Evolutionary conservation across 2,329 filamentous ascomycete genomes (phyloP).

Genomic region (Epichloe uncinata): DNA sequence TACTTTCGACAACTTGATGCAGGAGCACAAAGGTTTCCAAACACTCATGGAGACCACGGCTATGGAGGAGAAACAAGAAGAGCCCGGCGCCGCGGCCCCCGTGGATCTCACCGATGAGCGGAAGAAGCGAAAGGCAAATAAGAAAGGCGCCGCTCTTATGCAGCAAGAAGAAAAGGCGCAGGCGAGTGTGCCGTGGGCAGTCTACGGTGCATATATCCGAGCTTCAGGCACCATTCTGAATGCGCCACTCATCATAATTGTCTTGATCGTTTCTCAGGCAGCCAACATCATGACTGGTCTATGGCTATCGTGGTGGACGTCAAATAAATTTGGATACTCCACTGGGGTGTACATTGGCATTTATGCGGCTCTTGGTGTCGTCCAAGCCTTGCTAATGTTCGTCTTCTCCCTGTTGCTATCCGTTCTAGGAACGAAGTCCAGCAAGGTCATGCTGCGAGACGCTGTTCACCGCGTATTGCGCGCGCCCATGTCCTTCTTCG

Average conservation of each 20-base stretch:
- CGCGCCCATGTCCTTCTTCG: constrained; percentile 82
- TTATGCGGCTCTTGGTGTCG: constrained; percentile 56
- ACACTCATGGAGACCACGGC: constrained; percentile 77
- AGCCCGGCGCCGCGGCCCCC: constrained; percentile 31
- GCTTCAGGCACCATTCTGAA: constrained; percentile 62
- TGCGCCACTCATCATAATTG: constrained; percentile 46
- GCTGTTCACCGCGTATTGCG: constrained; percentile 67
- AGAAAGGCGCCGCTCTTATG: constrained; percentile 53
- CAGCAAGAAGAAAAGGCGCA: constrained; percentile 58
- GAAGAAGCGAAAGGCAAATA: constrained; percentile 39
- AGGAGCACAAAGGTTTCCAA: constrained; percentile 62
- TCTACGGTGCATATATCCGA: constrained; percentile 65
- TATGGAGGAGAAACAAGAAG: constrained; percentile 47
- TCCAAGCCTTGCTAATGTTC: constrained; percentile 66
- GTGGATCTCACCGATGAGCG: constrained; percentile 16
- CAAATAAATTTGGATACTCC: constrained; percentile 55
- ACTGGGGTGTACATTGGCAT: constrained; percentile 59
- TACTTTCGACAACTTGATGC: constrained; percentile 82
- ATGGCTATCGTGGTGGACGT: constrained; percentile 93
- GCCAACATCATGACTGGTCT: constrained; percentile 78
- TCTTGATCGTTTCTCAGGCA: constrained; percentile 62
- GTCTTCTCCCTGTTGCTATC: constrained; percentile 69
- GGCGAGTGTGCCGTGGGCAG: constrained; percentile 63
- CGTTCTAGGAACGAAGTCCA: constrained; percentile 66
- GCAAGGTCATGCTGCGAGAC: constrained; percentile 65